phyloP scores from a whole-genome alignment of 129 eudicot genomes.

The Pulicaria dysenterica region DNA sequence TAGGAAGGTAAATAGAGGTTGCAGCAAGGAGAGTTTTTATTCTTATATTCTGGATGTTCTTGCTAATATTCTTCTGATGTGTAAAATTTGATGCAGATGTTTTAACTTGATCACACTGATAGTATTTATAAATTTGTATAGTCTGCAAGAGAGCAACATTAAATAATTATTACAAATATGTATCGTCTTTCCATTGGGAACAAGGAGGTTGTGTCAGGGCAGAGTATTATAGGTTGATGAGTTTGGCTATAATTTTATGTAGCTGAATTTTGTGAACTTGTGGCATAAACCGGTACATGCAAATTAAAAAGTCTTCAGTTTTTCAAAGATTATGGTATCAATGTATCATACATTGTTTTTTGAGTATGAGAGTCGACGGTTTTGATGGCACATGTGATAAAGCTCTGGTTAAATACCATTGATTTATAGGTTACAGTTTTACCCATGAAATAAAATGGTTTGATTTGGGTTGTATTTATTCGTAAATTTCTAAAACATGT shows the following conservation, averaged over 20 bases:
- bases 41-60: not conserved
- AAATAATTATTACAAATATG: not conserved
- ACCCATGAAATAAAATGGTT: not conserved
- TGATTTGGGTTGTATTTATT: not conserved
- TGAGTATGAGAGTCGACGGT: no score
- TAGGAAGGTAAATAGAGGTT: conserved; percentile 7
- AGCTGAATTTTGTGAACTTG: not conserved
- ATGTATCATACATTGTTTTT: no score
- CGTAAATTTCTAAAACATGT: no score
- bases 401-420: not conserved
- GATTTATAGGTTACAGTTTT: not conserved
- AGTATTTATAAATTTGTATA: not conserved
- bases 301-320: no score
- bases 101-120: not conserved
- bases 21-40: not conserved
- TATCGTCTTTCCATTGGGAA: not conserved
- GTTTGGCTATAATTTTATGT: conserved; percentile 9
- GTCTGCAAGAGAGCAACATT: not conserved
- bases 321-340: no score
- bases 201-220: conserved; percentile 4
- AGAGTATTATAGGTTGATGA: not conserved
- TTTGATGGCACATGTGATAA: conserved; percentile 1
- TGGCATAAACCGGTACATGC: not conserved
- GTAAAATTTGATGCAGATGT: not conserved
- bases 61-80: no score